Evolutionary conservation across 805 yeast species (phyloP), one percentile per base, ranked within the genome.

Genomic region (Lachancea cidri): DNA sequence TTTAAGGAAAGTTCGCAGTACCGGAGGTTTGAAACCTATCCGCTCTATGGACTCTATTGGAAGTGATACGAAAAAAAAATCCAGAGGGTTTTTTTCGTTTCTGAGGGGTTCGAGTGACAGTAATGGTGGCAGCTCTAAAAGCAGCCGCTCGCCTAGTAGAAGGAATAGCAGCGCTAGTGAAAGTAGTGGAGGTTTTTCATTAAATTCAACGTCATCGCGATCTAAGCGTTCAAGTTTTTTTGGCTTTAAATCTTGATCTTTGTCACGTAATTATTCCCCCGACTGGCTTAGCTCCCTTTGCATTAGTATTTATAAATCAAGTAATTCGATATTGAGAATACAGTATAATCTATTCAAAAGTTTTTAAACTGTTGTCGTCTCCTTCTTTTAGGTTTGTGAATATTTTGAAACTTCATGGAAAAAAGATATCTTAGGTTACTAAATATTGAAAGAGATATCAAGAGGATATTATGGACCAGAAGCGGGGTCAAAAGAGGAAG

Each of bases 1-100:
- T 17, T 30, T 54, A 24, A 40, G 58, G 18, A 57, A 55, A 35
- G 52, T 53, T 1, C 47, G 51, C 29, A 53, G 58, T 38, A 44
- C 62, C n/a, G 45, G 45, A 27, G 46, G 45, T 9, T 35, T 48
- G 7, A 41, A 43, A 22, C 50, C 46, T 18, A 38, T 37, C 14
- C 49, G 45, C 32, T 48, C 56, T 7, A 42, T 36, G 27, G 52
- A 42, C 17, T 52, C 56, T 18, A 17, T 42, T 1, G 29, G 31
- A 25, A 34, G 30, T 14, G 38, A 39, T 35, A 38, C 40, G 13
- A 46, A 39, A 36, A 41, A 25, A 20, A 41, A 42, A 20, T 33
- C 48, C n/a, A 39, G 24, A 30, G 53, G 51, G 8, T 45, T 45
- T 13, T 43, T 53, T 5, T 49, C 56, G 6, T 35, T 54, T 32